Base-by-base conservation (phyloP, 2,329 filamentous ascomycete genomes). In the Nigrospora sphaerica region DNA sequence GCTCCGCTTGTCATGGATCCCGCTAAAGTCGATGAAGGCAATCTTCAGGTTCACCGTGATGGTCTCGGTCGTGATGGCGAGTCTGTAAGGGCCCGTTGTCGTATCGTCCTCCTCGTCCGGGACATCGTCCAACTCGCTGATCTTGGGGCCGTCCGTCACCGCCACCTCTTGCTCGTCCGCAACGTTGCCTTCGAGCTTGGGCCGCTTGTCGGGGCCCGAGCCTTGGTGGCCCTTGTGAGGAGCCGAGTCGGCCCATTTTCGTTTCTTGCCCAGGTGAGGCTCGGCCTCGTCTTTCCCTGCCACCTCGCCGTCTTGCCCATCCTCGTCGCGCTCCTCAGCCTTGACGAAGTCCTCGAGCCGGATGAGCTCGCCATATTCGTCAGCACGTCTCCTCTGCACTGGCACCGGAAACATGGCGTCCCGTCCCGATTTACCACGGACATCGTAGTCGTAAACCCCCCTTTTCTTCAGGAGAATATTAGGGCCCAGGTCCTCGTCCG, bases 341-440 rank as follows among this genome's bases (percentile, higher is more conserved):
- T 91, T 81, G 1, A 96, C 76, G 61, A 92, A 98, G 53, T 98
- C 93, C 63, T 97, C 93, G 0, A 92, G 88, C 45, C 90, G 82
- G 55, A 98, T 96, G 14, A 95, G 70, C 53, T 98, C 93, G 48
- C 93, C 93, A 66, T 93, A 98, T 53, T 96, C 92, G 60, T 97
- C 93, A 31, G 78, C 81, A 43, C 89, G 83, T 62, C 83, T 86
- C 57, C 88, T 77, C 44, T 89, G 83, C 19, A 91, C 80, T 1
- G 91, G 80, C 45, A 95, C 84, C 0, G 93, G 93, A 61, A 96
- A 97, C 70, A 95, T 86, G 51, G 90, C 84, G 61, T 98, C 93
- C 46, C 91, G 80, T 3, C 93, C 93, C 61, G 88, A 95, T 64
- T 95, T 96, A 33, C 86, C 87, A 36, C 89, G 79, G 2, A 96